Percentiles rank a stretch among this genome's conserved stretches.
phyloP scores from a whole-genome alignment of 2,329 filamentous ascomycete species.

The Cercospora beticola region DNA sequence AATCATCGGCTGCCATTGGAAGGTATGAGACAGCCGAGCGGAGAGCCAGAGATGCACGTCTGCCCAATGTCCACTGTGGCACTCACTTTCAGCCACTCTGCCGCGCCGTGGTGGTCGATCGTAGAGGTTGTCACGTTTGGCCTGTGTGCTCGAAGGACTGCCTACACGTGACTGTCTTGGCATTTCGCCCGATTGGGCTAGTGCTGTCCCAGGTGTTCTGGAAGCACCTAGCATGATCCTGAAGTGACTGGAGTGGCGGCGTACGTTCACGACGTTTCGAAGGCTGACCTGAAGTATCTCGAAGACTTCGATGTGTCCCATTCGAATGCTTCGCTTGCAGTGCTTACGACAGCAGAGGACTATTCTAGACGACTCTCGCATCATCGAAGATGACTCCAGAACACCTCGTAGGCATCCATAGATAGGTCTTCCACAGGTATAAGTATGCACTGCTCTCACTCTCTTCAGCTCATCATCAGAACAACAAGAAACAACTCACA shows the following conservation, averaged over 20 bases:
- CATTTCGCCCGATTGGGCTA: background rate
- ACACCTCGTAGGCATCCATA: constrained; percentile 8
- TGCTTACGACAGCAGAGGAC: constrained; percentile 19
- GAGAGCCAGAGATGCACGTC: constrained; percentile 8
- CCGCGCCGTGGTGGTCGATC: background rate
- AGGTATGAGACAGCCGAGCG: background rate
- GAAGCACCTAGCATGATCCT: constrained; percentile 16
- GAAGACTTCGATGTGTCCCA: background rate
- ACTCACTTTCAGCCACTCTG: background rate
- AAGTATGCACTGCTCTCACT: constrained; percentile 15
- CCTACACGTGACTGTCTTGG: background rate
- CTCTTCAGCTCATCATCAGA: constrained; percentile 23
- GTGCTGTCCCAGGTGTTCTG: constrained; percentile 8
- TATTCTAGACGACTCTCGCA: constrained; percentile 18
- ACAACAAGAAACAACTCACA: constrained; percentile 27
- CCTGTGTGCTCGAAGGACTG: background rate
- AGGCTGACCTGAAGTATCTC: background rate
- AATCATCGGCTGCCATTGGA: background rate
- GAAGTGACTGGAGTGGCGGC: constrained; percentile 4
- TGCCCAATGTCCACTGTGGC: constrained; percentile 7
- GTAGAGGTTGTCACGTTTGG: background rate
- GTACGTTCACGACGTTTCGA: background rate
- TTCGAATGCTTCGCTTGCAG: background rate
- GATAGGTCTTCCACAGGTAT: constrained; percentile 16
- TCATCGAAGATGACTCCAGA: constrained; percentile 19